Evolutionary conservation across 768 basidiomycete genomes (phyloP).

Genomic region (Agaricus subrufescens): DNA sequence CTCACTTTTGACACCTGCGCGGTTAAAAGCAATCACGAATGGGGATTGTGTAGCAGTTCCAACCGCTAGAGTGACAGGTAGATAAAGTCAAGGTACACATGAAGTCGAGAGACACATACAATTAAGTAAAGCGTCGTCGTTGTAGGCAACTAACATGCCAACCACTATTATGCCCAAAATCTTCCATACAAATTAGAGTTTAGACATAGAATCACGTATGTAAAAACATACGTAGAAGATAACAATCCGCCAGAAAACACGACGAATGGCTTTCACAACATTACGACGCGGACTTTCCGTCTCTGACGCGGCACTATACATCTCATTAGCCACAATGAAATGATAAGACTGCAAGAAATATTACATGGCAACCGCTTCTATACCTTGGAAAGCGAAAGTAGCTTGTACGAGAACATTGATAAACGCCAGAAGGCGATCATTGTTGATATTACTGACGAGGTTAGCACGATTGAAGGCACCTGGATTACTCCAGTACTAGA

Average conservation of each 20-base stretch:
- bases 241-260: no score
- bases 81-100: neutral
- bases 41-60: constrained; percentile 77
- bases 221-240: no score
- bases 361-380: constrained; percentile 71
- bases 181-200: no score
- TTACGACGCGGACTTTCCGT: constrained; percentile 75
- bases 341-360: neutral
- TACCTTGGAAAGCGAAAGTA: constrained; percentile 74
- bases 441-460: constrained; percentile 35
- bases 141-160: no score
- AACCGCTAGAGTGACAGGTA: constrained; percentile 18
- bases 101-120: constrained; percentile 13
- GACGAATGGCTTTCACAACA: constrained; percentile 67
- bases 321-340: neutral
- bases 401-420: constrained; percentile 44
- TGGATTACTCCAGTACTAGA: constrained; percentile 67
- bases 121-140: constrained; percentile 49
- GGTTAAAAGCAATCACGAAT: constrained; percentile 77
- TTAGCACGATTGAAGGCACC: constrained; percentile 49
- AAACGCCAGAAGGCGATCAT: constrained; percentile 43
- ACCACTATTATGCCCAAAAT: no score
- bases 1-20: constrained; percentile 42
- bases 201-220: no score
- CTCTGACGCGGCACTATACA: constrained; percentile 56